Evolutionary conservation across 202 grass and related monocot genomes (phyloP).

Genomic region (Setaria viridis): DNA sequence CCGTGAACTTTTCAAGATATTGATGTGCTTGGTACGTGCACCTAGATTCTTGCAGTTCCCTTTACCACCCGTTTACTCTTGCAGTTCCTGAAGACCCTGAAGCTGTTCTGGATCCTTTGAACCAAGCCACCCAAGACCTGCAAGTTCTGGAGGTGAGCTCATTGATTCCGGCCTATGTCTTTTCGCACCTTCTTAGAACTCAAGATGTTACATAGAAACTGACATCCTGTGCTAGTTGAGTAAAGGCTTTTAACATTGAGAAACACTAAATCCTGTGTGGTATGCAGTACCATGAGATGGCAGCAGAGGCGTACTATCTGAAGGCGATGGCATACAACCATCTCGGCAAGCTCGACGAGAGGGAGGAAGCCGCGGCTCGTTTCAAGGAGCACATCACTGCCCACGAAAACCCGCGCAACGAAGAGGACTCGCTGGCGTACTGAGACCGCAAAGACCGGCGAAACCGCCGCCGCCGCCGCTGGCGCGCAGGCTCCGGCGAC

Average conservation of each 20-base stretch:
- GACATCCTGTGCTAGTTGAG: neutral
- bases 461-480: too few relatives aligned
- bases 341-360: constrained; percentile 64
- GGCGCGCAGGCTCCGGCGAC: too few relatives aligned
- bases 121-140: constrained; percentile 81
- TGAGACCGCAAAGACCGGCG: constrained; percentile 2
- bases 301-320: constrained; percentile 83
- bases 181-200: neutral
- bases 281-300: constrained; percentile 87
- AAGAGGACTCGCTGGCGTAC: constrained; percentile 54
- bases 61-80: constrained; percentile 1
- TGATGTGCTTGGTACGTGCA: neutral
- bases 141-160: constrained; percentile 86
- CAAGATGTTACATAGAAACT: neutral
- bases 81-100: constrained; percentile 69
- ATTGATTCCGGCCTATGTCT: neutral
- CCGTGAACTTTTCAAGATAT: neutral
- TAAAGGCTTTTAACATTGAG: neutral
- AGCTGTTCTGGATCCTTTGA: constrained; percentile 81
- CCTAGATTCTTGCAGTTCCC: neutral
- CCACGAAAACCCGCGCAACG: constrained; percentile 61
- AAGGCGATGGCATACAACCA: constrained; percentile 76
- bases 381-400: constrained; percentile 70
- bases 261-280: neutral
- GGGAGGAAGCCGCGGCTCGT: constrained; percentile 68